These are phyloP conservation scores for Trichoderma atroviride DNA, from an alignment of 2,329 filamentous ascomycete species.

Conservation along the genomic window DNA sequence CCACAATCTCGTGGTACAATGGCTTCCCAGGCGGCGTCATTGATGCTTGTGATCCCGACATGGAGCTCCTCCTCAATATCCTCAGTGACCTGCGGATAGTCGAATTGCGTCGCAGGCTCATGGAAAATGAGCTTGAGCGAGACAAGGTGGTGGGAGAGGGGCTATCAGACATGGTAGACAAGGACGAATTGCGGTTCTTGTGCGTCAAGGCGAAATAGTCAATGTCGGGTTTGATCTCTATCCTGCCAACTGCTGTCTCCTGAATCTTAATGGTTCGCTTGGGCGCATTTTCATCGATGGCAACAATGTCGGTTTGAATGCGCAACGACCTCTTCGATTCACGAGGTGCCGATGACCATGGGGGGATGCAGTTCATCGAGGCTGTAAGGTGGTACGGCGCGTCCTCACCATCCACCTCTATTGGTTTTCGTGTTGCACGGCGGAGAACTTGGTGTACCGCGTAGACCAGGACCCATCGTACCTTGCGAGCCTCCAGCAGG, in stretches of 20 bases:
- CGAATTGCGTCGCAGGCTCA: slow-evolving; percentile 38
- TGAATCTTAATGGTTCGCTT: slow-evolving; percentile 24
- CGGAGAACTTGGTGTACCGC: slow-evolving; percentile 71
- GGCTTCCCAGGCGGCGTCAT: slow-evolving; percentile 30
- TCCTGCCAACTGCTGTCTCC: slow-evolving; percentile 26
- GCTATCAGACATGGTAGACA: slow-evolving; percentile 30
- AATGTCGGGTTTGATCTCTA: slow-evolving; percentile 58
- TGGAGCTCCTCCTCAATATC: slow-evolving; percentile 35
- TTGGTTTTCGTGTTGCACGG: slow-evolving; percentile 62
- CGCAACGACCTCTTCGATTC: slow-evolving; percentile 34
- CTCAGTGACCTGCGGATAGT: slow-evolving; percentile 42
- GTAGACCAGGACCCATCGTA: slow-evolving; percentile 79
- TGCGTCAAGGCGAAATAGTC: slow-evolving; percentile 55
- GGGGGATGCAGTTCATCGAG: slow-evolving; percentile 46
- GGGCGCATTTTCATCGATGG: slow-evolving; percentile 17
- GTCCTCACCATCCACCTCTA: slow-evolving; percentile 60
- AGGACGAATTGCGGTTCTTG: slow-evolving; percentile 30
- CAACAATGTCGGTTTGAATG: slow-evolving; percentile 35
- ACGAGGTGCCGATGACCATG: slow-evolving; percentile 49
- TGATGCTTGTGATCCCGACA: slow-evolving; percentile 29
- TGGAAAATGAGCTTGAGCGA: slow-evolving; percentile 38
- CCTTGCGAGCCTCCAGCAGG: slow-evolving; percentile 69
- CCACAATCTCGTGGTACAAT: slow-evolving; percentile 54
- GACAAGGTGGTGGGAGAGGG: slow-evolving; percentile 29
- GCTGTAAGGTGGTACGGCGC: slow-evolving; percentile 61